Evolutionary conservation across 495 filamentous ascomycete genomes (phyloP).

Genomic region (Recurvomyces mirabilis): DNA sequence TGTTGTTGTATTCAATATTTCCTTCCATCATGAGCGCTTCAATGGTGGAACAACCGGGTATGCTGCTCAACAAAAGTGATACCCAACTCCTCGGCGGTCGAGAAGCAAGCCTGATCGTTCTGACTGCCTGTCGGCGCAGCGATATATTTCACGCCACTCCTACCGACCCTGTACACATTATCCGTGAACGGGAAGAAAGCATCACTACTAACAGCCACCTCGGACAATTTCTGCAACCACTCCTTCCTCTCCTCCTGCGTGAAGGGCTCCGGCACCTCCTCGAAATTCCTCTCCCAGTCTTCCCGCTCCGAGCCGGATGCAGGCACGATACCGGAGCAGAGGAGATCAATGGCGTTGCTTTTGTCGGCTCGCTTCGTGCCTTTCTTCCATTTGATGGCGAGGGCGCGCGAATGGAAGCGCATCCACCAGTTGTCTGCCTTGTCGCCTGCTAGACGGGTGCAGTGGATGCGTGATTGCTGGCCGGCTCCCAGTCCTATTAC

Average conservation of each 20-base stretch:
- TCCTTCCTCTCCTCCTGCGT: conserved; percentile 70
- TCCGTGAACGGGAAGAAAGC: conserved; percentile 99
- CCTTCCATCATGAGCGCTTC: too few relatives aligned
- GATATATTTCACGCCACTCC: conserved; percentile 89
- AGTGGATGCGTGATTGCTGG: conserved; percentile 96
- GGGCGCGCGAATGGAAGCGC: conserved; percentile 80
- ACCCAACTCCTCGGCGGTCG: conserved; percentile 83
- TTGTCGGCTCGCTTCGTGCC: conserved; percentile 93
- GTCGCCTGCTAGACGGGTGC: conserved; percentile 94
- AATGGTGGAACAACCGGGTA: conserved; percentile 83
- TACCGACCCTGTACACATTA: conserved; percentile 82
- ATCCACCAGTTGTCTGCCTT: conserved; percentile 99
- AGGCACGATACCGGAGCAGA: conserved; percentile 80
- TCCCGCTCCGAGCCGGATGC: conserved; percentile 69
- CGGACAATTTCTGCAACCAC: conserved; percentile 69
- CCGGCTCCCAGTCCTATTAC: conserved; percentile 89
- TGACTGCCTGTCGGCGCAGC: conserved; percentile 88
- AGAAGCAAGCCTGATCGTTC: conserved; percentile 79
- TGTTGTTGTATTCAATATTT: too few relatives aligned
- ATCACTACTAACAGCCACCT: conserved; percentile 81
- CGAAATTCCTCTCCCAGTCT: conserved; percentile 79
- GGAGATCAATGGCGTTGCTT: conserved; percentile 92
- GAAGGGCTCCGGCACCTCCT: conserved; percentile 77
- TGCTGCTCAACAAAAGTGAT: conserved; percentile 88
- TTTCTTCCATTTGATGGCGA: conserved; percentile 90